A percentile compares a stretch with the other conserved stretches of the same genome.
Evolutionary conservation across 106 monocot genomes (phyloP).

Genomic region (Vanilla planifolia): DNA sequence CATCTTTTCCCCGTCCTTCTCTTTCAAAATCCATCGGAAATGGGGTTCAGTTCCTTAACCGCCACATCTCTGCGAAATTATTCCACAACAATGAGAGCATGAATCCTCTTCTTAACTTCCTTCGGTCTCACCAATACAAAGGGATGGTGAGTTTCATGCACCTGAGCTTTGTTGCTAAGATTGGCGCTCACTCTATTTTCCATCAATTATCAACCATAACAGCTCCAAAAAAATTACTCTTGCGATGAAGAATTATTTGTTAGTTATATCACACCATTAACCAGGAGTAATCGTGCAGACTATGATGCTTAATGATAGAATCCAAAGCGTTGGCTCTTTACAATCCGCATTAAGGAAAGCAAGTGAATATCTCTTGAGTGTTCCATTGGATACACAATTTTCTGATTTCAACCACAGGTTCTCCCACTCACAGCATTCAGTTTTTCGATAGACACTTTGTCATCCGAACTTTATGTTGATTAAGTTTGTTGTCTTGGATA

Average conservation of each 20-base stretch:
- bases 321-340: constrained; percentile 5
- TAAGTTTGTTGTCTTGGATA: no score
- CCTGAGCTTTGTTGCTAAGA: no score
- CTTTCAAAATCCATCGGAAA: constrained; percentile 9
- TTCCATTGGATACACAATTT: constrained; percentile 3
- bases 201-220: no score
- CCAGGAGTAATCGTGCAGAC: not conserved
- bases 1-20: constrained; percentile 8
- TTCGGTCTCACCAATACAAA: constrained; percentile 7
- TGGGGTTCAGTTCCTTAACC: no score
- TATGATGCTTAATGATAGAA: constrained; percentile 13
- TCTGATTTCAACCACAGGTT: constrained; percentile 11
- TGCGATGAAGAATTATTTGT: no score
- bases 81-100: constrained; percentile 13
- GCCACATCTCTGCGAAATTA: constrained; percentile 10
- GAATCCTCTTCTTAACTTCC: constrained; percentile 12
- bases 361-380: constrained; percentile 2
- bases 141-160: constrained; percentile 4
- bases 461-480: no score
- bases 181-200: no score
- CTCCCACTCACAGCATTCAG: no score
- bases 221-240: no score
- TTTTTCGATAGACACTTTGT: no score
- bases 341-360: constrained; percentile 9
- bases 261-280: no score